These are phyloP conservation scores for Rubia tinctorum DNA, from an alignment of 305 asterid species.

Conservation along the genomic window DNA sequence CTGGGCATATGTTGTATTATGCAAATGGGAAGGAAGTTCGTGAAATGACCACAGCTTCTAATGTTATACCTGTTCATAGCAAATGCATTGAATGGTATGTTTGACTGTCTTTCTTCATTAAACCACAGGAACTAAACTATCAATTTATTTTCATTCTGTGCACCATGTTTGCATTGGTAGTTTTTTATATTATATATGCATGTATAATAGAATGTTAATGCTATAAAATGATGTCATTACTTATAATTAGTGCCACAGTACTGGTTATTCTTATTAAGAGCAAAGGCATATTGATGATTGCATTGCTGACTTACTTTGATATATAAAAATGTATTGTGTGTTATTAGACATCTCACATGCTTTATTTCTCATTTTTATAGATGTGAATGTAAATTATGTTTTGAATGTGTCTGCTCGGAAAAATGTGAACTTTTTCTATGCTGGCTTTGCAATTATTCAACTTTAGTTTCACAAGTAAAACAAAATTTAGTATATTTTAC, in stretches of 20 bases:
- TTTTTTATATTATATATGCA: too few relatives aligned
- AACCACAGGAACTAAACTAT: neutral
- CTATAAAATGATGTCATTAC: neutral
- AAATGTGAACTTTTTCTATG: too few relatives aligned
- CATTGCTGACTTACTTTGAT: neutral
- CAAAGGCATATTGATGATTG: neutral
- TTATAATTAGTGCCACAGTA: neutral
- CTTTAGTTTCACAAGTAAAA: too few relatives aligned
- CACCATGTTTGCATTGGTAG: neutral
- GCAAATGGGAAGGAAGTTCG: conserved; percentile 69
- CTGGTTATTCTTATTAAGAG: neutral
- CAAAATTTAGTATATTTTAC: too few relatives aligned
- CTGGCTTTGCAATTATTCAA: too few relatives aligned
- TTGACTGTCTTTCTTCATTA: neutral
- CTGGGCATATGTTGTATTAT: conserved; percentile 66
- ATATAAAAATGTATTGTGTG: too few relatives aligned
- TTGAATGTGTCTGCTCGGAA: too few relatives aligned
- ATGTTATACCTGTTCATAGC: conserved; percentile 60
- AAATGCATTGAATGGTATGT: conserved; percentile 92
- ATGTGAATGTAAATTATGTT: too few relatives aligned
- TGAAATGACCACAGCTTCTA: conserved; percentile 33
- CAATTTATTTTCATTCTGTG: neutral
- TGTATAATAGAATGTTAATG: neutral
- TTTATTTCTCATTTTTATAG: neutral
- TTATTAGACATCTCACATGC: neutral